phyloP scores from a whole-genome alignment of 2,329 filamentous ascomycete genomes.

The Nigrograna mackinnonii region DNA sequence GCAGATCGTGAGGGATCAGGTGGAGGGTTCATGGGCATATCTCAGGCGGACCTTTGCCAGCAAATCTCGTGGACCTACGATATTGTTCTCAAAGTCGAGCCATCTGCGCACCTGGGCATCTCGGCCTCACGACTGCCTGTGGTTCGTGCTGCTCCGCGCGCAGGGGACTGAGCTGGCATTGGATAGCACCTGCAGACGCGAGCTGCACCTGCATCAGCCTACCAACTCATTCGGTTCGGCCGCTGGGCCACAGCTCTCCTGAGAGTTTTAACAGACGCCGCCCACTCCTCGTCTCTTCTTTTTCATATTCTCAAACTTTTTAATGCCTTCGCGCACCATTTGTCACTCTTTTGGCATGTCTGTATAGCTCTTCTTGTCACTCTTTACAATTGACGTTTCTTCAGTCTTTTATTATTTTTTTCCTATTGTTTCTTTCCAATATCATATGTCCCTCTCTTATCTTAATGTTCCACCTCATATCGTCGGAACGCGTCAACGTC shows the following conservation, averaged over 20 bases:
- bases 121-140: conserved; percentile 8
- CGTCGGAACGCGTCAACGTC: conserved; percentile 22
- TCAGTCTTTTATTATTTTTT: conserved; percentile 8
- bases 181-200: conserved; percentile 33
- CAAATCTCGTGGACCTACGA: conserved; percentile 14
- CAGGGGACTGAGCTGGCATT: conserved; percentile 29
- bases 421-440: not conserved
- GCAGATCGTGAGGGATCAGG: conserved; percentile 19
- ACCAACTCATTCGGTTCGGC: conserved; percentile 25
- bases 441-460: conserved; percentile 7
- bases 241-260: conserved; percentile 24
- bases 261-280: conserved; percentile 29
- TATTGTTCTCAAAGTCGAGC: conserved; percentile 14
- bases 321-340: conserved; percentile 39
- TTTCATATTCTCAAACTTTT: conserved; percentile 30
- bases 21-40: conserved; percentile 15
- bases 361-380: conserved; percentile 37
- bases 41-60: conserved; percentile 15
- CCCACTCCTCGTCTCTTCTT: conserved; percentile 31
- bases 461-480: conserved; percentile 36
- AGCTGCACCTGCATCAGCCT: conserved; percentile 37
- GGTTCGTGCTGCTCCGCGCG: conserved; percentile 30
- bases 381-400: conserved; percentile 32
- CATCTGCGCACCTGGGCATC: not conserved
- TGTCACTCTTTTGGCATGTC: conserved; percentile 40